Conservation (phyloP, 805 yeast species). For the Hyphopichia homilentoma region DNA sequence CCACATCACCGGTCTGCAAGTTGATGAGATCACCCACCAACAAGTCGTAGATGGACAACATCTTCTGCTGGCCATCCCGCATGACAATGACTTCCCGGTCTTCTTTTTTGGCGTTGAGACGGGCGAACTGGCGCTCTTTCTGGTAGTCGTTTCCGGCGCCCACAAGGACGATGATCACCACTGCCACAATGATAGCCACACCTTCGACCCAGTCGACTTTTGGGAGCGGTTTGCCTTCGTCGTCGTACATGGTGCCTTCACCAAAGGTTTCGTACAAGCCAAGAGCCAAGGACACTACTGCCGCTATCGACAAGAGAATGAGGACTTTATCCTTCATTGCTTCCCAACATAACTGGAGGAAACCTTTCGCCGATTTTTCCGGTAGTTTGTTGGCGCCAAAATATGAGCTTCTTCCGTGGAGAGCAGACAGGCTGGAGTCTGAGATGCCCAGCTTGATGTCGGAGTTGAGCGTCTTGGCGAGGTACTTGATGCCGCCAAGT, state of each 20-base stretch:
- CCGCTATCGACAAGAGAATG: conserved; percentile 79
- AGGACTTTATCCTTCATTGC: conserved; percentile 91
- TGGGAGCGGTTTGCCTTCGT: conserved; percentile 72
- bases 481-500: conserved; percentile 44
- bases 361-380: conserved; percentile 62
- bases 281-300: conserved; percentile 80
- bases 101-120: conserved; percentile 83
- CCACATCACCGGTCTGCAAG: conserved; percentile 89
- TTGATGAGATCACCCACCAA: conserved; percentile 81
- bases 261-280: conserved; percentile 94
- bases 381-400: conserved; percentile 78
- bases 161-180: conserved; percentile 83
- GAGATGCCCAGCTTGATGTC: conserved; percentile 41
- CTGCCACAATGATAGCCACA: conserved; percentile 92
- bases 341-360: conserved; percentile 65
- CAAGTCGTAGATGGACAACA: conserved; percentile 69
- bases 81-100: conserved; percentile 75
- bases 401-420: conserved; percentile 32
- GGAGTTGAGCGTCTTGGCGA: conserved; percentile 30
- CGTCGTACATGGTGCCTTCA: conserved; percentile 71
- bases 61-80: conserved; percentile 64
- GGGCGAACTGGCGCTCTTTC: conserved; percentile 89
- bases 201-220: conserved; percentile 99
- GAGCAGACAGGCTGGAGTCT: conserved; percentile 25
- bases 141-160: conserved; percentile 97